These are phyloP conservation scores for Heterobasidion irregulare DNA, from an alignment of 1,284 basidiomycete species.

Conservation along the genomic window DNA sequence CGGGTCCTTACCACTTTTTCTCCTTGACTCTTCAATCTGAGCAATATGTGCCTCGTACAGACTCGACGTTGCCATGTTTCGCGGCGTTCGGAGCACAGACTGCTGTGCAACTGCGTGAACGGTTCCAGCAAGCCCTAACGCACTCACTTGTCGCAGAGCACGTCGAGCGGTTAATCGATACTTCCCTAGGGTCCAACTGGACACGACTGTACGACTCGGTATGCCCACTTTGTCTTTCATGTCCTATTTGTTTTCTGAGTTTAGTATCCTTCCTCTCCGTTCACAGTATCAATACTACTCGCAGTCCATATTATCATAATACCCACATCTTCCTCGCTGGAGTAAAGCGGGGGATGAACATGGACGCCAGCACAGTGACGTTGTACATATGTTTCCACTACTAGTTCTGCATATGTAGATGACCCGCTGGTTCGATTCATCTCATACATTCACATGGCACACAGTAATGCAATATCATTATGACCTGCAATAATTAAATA, in stretches of 20 bases:
- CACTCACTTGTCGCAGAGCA: conserved; percentile 85
- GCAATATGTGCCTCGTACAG: conserved; percentile 30
- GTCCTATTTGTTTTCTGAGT: conserved; percentile 2
- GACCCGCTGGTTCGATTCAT: background rate
- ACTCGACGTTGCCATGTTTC: conserved; percentile 92
- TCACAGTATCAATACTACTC: conserved; percentile 75
- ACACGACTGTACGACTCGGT: conserved; percentile 90
- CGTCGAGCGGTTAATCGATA: conserved; percentile 82
- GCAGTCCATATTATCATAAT: conserved; percentile 60
- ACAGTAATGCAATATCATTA: conserved; percentile 1
- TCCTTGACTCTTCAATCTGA: background rate
- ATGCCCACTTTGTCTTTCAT: conserved; percentile 19
- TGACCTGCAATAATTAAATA: conserved; percentile 1
- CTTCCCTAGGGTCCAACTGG: conserved; percentile 86
- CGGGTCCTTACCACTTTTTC: background rate
- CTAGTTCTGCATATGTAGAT: too few relatives aligned
- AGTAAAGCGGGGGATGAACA: too few relatives aligned
- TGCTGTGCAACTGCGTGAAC: conserved; percentile 78
- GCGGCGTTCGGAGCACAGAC: conserved; percentile 87
- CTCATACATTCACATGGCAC: background rate
- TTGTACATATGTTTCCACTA: too few relatives aligned
- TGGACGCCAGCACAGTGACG: too few relatives aligned
- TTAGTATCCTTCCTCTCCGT: background rate
- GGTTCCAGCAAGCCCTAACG: conserved; percentile 89
- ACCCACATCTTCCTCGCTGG: background rate